phyloP scores from a whole-genome alignment of 768 basidiomycete species.

The Amanita molliuscula region DNA sequence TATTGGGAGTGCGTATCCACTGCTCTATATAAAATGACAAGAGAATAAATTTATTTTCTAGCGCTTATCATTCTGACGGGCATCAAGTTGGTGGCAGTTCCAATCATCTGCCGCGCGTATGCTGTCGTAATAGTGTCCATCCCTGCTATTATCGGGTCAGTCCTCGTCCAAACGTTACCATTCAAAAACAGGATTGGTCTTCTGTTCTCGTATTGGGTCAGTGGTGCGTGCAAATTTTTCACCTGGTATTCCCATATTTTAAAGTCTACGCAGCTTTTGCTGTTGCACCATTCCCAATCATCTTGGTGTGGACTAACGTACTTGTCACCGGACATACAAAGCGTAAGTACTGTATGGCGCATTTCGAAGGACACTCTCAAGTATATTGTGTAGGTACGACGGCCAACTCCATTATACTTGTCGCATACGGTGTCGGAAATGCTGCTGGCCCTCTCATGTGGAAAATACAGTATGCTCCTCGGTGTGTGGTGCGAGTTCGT shows the following conservation, averaged over 20 bases:
- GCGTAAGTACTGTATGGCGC: constrained; percentile 25
- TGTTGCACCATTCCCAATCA: constrained; percentile 56
- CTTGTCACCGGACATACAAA: constrained; percentile 68
- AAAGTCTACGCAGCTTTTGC: constrained; percentile 36
- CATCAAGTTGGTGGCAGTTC: constrained; percentile 45
- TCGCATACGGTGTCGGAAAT: constrained; percentile 69
- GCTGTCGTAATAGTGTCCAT: constrained; percentile 51
- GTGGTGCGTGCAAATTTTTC: constrained; percentile 31
- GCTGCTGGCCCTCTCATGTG: constrained; percentile 72
- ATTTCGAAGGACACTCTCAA: not conserved
- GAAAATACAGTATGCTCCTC: constrained; percentile 58
- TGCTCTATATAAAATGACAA: not conserved
- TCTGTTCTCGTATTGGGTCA: constrained; percentile 68
- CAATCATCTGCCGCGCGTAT: constrained; percentile 57
- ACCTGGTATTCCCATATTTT: not conserved
- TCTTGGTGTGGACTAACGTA: constrained; percentile 62
- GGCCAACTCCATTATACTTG: constrained; percentile 64
- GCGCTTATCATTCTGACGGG: constrained; percentile 33
- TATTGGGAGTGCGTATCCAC: constrained; percentile 46
- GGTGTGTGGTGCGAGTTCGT: constrained; percentile 28
- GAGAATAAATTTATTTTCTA: constrained; percentile 9
- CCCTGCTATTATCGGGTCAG: constrained; percentile 59
- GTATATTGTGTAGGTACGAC: constrained; percentile 42
- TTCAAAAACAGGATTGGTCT: constrained; percentile 56
- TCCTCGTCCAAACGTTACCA: constrained; percentile 59